Base-by-base conservation (phyloP, 495 filamentous ascomycete genomes). In the Xylaria castorea region DNA sequence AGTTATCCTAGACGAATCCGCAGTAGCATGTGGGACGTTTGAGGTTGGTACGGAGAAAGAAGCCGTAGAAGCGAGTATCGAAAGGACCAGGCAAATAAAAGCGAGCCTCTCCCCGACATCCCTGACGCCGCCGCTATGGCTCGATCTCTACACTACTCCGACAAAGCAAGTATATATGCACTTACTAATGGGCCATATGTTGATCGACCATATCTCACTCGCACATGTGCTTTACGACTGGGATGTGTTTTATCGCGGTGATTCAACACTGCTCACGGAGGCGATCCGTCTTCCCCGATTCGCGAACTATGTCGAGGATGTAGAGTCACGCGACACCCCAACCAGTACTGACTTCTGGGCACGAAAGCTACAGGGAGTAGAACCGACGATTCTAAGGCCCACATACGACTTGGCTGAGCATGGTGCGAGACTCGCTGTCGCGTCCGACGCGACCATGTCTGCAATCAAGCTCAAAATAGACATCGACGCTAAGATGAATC, bases 181-280 rank as follows among this genome's bases (percentile, higher is more conserved):
- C 61, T 44, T 64, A 4, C 61, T 64, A n/a, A 44, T 64, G 38
- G 61, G 61, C n/a, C 61, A 64, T 4, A 64, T 64, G 61, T 64
- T 64, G 25, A 64, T 64, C 16, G 61, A 64, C 22, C 61, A 64
- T 11, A 27, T 64, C n/a, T 64, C 61, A 44, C 61, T 64, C 36
- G n/a, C 61, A 46, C 61, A 64, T 14, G 61, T 64, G 20, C 61
- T 64, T 44, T 64, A 64, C 44, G 38, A 64, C 6, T 64, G 61
- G 61, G 61, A 64, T 27, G 61, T 44, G 3, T 18, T 64, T 5
- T 64, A 64, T 64, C 61, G 61, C 38, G 38, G 61, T 1, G 36
- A 40, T 44, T 64, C 38, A 30, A 46, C 38, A 27, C 61, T 25
- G 34, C 34, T 64, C 16, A 44, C 38, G 22, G 38, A 42, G n/a